phyloP scores from a whole-genome alignment of 1,284 basidiomycete genomes.

The Trichosporon ovoides region DNA sequence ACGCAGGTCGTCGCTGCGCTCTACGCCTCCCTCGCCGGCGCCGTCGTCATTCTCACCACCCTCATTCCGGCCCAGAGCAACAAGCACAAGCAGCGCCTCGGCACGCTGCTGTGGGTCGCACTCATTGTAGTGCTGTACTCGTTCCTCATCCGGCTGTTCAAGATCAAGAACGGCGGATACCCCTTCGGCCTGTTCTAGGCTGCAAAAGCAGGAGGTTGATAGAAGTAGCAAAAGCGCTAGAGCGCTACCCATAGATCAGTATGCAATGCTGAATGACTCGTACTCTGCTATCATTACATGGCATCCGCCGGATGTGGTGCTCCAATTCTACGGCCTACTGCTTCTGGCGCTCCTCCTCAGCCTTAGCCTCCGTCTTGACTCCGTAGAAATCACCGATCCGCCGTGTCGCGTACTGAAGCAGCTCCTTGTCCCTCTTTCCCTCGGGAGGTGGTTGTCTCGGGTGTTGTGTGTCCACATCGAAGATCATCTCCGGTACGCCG shows the following conservation, averaged over 20 bases:
- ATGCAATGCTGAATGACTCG: not conserved
- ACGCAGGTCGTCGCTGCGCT: conserved; percentile 78
- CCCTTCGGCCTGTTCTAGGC: conserved; percentile 27
- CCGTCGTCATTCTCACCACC: conserved; percentile 75
- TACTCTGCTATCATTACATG: no score
- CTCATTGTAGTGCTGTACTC: conserved; percentile 83
- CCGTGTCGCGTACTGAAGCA: conserved; percentile 18
- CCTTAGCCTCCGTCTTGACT: conserved; percentile 12
- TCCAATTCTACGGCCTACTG: not conserved
- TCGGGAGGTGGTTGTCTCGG: not conserved
- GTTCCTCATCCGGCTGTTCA: conserved; percentile 80
- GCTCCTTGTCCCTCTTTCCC: not conserved
- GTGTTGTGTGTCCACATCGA: not conserved
- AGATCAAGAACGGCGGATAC: conserved; percentile 71
- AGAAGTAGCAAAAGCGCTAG: no score
- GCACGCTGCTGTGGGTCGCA: conserved; percentile 82
- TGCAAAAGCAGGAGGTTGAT: not conserved
- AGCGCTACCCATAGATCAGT: not conserved
- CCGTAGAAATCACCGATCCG: conserved; percentile 23
- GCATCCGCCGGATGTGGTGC: no score
- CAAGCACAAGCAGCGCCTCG: conserved; percentile 69
- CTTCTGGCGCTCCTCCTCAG: not conserved
- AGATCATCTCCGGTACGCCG: conserved; percentile 13
- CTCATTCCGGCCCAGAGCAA: conserved; percentile 75
- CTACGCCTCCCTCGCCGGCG: conserved; percentile 74